Conservation (phyloP, 306 rosid genomes). For the Crataegus laevigata region DNA sequence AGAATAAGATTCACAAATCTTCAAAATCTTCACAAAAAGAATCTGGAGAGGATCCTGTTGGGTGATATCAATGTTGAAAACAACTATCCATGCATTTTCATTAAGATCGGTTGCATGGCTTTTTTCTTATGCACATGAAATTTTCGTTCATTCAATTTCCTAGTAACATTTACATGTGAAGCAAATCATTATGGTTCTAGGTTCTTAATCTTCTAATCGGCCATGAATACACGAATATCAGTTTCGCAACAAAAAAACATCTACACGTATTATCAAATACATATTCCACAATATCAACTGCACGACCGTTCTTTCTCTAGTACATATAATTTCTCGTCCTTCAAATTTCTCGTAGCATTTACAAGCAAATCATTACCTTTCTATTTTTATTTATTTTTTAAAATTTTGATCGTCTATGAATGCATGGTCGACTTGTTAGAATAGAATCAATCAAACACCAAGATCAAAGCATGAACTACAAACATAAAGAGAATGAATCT, state of each 20-base stretch:
- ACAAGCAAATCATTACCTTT: not conserved
- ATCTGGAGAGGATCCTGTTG: too few species aligned
- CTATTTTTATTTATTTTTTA: not conserved
- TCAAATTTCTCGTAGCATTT: not conserved
- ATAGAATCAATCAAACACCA: too few species aligned
- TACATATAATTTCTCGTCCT: not conserved
- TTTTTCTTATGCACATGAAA: too few species aligned
- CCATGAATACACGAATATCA: not conserved
- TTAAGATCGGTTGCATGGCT: not conserved
- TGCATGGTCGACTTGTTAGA: constrained; percentile 13
- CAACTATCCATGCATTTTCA: not conserved
- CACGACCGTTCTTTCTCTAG: not conserved
- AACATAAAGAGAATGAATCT: too few species aligned
- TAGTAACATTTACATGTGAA: not conserved
- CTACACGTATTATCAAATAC: too few species aligned
- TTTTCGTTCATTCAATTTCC: not conserved
- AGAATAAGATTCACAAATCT: too few species aligned
- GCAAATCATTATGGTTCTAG: not conserved
- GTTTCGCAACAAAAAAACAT: too few species aligned
- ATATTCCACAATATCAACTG: not conserved
- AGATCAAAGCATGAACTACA: too few species aligned
- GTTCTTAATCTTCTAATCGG: not conserved
- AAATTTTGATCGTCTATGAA: not conserved
- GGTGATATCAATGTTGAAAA: too few species aligned
- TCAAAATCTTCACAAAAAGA: too few species aligned